Evolutionary conservation across 306 rosid species (phyloP), one percentile per base, ranked within the genome.

Genomic region (Urtica urens): DNA sequence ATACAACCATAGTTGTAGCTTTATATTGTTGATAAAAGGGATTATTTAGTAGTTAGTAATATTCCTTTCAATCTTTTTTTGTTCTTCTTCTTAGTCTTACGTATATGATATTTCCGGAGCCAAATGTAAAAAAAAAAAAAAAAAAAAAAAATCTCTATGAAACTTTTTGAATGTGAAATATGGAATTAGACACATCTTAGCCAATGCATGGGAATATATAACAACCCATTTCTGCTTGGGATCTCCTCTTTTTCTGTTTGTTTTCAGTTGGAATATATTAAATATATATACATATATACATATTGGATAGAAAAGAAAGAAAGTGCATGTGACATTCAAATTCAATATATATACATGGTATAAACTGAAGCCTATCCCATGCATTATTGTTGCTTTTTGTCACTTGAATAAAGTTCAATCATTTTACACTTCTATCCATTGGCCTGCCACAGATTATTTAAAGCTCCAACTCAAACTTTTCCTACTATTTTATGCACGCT

Each of bases 221-320:
- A n/a, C n/a, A 0, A 35, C 45, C 57, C 29, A 15, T 23, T 33
- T 22, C 57, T 34, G 44, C 14, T 25, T 21, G 59, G 41, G 17
- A 6, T 1, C 41, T 50, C 41, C 22, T 27, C 33, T 38, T 53
- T 16, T 38, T 23, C 17, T 51, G 43, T n/a, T n/a, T n/a, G n/a
- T n/a, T n/a, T n/a, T n/a, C n/a, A n/a, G n/a, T n/a, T n/a, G n/a
- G n/a, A n/a, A n/a, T n/a, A n/a, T n/a, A 7, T 7, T 35, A 35
- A 10, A 35, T 35, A 35, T 35, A 35, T 35, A 3, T 35, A 9
- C 13, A 31, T 31, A 31, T 31, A 31, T 31, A 31, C 13, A 31
- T 31, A 31, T 31, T 24, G 37, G 59, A 53, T 26, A 8, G 37
- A 21, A 39, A 16, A 16, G 47, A n/a, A 53, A 39, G 59, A 53